phyloP scores from a whole-genome alignment of 2,329 filamentous ascomycete species.

The Colletotrichum falcatum region DNA sequence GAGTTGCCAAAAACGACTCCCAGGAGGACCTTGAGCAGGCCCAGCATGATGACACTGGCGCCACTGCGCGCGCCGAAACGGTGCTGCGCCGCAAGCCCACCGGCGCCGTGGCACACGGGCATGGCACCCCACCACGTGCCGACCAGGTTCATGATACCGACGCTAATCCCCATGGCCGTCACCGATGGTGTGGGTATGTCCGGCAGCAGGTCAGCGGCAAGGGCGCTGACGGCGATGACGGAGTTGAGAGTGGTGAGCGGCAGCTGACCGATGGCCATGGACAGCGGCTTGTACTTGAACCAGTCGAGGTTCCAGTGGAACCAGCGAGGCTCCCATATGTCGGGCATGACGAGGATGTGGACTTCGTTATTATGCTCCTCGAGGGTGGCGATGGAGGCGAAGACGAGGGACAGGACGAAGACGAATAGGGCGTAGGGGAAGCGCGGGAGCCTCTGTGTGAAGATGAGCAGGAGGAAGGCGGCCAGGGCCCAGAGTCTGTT shows the following conservation, averaged over 20 bases:
- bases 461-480: constrained; percentile 78
- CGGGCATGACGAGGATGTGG: constrained; percentile 61
- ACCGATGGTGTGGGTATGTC: constrained; percentile 74
- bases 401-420: constrained; percentile 74
- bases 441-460: constrained; percentile 71
- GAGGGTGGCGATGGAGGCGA: constrained; percentile 64
- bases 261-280: constrained; percentile 84
- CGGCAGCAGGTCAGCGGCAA: constrained; percentile 83
- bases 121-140: constrained; percentile 94
- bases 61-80: constrained; percentile 92
- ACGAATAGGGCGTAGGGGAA: constrained; percentile 84
- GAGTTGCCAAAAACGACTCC: constrained; percentile 81
- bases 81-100: constrained; percentile 90
- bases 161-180: constrained; percentile 83
- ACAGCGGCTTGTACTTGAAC: constrained; percentile 51
- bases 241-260: constrained; percentile 94
- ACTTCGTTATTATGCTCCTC: constrained; percentile 44
- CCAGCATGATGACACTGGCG: constrained; percentile 83
- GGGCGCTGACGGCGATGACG: constrained; percentile 85
- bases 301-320: constrained; percentile 58
- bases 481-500: constrained; percentile 82
- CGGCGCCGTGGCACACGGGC: constrained; percentile 94
- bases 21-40: constrained; percentile 78
- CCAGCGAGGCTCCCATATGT: constrained; percentile 70
- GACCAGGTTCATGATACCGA: constrained; percentile 84